These are phyloP conservation scores for Curvularia eragrostidis DNA, from an alignment of 2,329 filamentous ascomycete species.

Conservation along the genomic window DNA sequence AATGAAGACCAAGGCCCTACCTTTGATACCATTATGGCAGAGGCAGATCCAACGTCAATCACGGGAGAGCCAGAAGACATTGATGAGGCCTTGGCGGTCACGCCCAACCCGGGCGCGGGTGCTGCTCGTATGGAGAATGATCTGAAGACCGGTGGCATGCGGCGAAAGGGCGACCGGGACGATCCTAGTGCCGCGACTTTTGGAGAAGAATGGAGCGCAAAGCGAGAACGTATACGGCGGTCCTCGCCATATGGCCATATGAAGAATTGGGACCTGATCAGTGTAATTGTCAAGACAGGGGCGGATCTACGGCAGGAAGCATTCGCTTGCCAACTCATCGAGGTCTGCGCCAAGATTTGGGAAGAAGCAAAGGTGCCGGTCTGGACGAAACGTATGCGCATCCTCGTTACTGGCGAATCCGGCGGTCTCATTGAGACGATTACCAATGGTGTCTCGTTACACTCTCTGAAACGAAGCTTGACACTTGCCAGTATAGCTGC, in stretches of 20 bases:
- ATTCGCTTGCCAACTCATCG: constrained; percentile 84
- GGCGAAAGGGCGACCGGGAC: constrained; percentile 80
- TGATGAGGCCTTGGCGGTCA: constrained; percentile 61
- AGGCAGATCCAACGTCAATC: constrained; percentile 64
- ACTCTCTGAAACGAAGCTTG: constrained; percentile 81
- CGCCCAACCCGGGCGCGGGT: constrained; percentile 73
- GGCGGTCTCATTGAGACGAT: constrained; percentile 88
- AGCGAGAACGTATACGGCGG: constrained; percentile 82
- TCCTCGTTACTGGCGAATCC: constrained; percentile 83
- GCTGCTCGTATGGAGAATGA: constrained; percentile 89
- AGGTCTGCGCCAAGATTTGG: constrained; percentile 83
- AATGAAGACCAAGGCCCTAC: constrained; percentile 74
- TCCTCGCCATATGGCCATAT: constrained; percentile 87
- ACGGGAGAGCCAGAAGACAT: constrained; percentile 60
- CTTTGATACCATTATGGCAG: constrained; percentile 83
- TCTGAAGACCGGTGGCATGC: constrained; percentile 82
- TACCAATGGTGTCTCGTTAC: constrained; percentile 85
- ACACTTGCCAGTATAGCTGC: constrained; percentile 77
- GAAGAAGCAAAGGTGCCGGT: constrained; percentile 74
- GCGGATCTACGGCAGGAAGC: constrained; percentile 84
- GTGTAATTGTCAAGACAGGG: constrained; percentile 87
- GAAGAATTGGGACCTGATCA: constrained; percentile 88
- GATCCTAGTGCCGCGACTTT: constrained; percentile 87
- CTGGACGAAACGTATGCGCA: constrained; percentile 90
- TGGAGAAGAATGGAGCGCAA: constrained; percentile 83